Base-by-base conservation (phyloP, 2,329 filamentous ascomycete genomes). In the Apiospora saccharicola region DNA sequence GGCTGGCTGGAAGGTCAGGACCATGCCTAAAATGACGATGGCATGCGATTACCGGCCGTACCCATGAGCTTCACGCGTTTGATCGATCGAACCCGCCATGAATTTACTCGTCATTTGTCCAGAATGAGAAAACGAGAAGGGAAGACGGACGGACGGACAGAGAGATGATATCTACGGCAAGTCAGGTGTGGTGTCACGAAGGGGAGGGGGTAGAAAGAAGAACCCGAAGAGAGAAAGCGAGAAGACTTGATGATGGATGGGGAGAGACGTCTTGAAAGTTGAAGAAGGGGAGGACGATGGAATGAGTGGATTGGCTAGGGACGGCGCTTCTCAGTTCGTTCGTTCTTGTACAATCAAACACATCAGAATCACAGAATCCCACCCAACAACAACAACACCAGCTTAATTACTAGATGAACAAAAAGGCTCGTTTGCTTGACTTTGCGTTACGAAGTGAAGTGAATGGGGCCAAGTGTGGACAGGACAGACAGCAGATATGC, bases 11-110 rank as follows among this genome's bases (percentile, higher is more conserved):
- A 22, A 19, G 22, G 53, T 37, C 34, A 34, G 10, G 53, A 12
- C 34, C 34, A 64, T 64, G 57, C 34, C 57, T 13, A 22, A 16
- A 64, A 64, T 41, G 57, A 64, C 6, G 34, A 64, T 64, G 57
- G 57, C 57, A 64, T 64, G 57, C 41, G 57, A 41, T 41, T 26
- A 22, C 57, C 57, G 41, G 57, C 34, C 22, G 57, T 64, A 64
- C 8, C 8, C 57, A 64, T 41, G 57, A 64, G 57, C 30, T 41
- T 41, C 57, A 41, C 57, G 57, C 57, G 30, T 41, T 64, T 34
- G 30, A 49, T 57, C 16, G 30, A 61, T 61, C 16, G 26, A 41
- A 64, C n/a, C 10, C 34, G 57, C 22, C 57, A 64, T 64, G 57
- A 64, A 19, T 41, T 41, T 41, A 41, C 41, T 34, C 12, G 53